Conservation (phyloP, 108 stramenopile species). For the Pseudonitzschia multistriata region DNA sequence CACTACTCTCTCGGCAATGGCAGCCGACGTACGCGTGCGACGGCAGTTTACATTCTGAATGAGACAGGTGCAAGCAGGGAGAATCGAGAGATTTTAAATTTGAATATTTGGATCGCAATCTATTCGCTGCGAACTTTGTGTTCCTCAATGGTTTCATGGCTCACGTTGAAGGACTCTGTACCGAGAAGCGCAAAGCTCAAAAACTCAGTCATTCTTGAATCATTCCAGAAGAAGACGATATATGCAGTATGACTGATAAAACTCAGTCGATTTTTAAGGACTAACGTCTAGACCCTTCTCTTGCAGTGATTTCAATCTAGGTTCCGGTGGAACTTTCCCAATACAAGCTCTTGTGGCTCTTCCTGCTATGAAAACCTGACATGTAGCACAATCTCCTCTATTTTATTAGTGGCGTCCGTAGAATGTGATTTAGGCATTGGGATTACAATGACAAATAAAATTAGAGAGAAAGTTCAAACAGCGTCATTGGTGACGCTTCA, state of each 20-base stretch:
- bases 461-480: neutral
- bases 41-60: conserved; percentile 52
- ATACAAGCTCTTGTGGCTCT: conserved; percentile 72
- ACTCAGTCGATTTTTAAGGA: neutral
- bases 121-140: neutral
- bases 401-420: neutral
- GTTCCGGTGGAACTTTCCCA: conserved; percentile 80
- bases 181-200: neutral
- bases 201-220: neutral
- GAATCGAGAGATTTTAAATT: neutral
- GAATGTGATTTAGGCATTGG: neutral
- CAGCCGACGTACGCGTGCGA: conserved; percentile 51
- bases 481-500: no score
- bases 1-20: conserved; percentile 37
- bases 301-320: conserved; percentile 68
- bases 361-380: conserved; percentile 73
- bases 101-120: neutral
- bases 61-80: neutral
- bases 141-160: neutral
- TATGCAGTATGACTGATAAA: neutral
- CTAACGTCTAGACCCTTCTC: conserved; percentile 73
- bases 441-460: no score
- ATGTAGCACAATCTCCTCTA: conserved; percentile 80
- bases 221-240: neutral
- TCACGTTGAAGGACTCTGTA: no score